Percentiles rank a stretch among this genome's conserved stretches.
These are phyloP conservation scores for Musa balbisiana DNA, from an alignment of 202 grass and related monocot species.

Conservation along the genomic window DNA sequence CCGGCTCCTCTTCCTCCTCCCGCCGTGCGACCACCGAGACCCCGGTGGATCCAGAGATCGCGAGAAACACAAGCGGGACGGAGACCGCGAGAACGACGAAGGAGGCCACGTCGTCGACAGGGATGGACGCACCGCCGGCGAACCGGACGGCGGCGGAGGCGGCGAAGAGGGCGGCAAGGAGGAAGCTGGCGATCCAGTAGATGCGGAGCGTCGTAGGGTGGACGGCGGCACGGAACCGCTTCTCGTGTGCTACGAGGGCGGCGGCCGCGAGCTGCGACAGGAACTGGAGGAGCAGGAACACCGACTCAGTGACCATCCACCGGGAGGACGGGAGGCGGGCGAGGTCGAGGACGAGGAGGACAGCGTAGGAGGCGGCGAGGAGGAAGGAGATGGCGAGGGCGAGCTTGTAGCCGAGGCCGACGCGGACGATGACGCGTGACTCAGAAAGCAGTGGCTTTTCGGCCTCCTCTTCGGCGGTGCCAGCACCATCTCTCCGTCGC, in stretches of 20 bases:
- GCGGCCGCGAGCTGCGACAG: slow-evolving; percentile 39
- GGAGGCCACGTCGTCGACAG: slow-evolving; percentile 45
- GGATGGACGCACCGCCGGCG: slow-evolving; percentile 3
- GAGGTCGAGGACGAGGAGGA: slow-evolving; percentile 31
- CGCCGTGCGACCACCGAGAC: background rate
- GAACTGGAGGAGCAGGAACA: slow-evolving; percentile 61
- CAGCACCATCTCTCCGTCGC: background rate
- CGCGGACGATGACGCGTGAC: background rate
- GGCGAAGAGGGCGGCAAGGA: slow-evolving; percentile 42
- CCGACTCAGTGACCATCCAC: slow-evolving; percentile 18
- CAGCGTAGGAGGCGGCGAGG: slow-evolving; percentile 45
- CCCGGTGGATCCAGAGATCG: slow-evolving; percentile 41
- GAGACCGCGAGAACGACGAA: slow-evolving; percentile 46
- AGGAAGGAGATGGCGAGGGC: slow-evolving; percentile 33
- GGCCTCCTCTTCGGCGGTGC: slow-evolving; percentile 4
- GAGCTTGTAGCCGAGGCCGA: slow-evolving; percentile 32
- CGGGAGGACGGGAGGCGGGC: background rate
- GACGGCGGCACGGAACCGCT: slow-evolving; percentile 33
- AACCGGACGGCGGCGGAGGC: slow-evolving; percentile 47
- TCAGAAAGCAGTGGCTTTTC: slow-evolving; percentile 45
- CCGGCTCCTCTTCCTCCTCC: background rate
- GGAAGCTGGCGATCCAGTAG: slow-evolving; percentile 50
- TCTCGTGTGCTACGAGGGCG: slow-evolving; percentile 50
- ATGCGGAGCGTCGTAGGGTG: slow-evolving; percentile 59
- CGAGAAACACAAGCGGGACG: slow-evolving; percentile 43